These are phyloP conservation scores for Exserohilum rostratum DNA, from an alignment of 2,329 filamentous ascomycete species.

Conservation along the genomic window DNA sequence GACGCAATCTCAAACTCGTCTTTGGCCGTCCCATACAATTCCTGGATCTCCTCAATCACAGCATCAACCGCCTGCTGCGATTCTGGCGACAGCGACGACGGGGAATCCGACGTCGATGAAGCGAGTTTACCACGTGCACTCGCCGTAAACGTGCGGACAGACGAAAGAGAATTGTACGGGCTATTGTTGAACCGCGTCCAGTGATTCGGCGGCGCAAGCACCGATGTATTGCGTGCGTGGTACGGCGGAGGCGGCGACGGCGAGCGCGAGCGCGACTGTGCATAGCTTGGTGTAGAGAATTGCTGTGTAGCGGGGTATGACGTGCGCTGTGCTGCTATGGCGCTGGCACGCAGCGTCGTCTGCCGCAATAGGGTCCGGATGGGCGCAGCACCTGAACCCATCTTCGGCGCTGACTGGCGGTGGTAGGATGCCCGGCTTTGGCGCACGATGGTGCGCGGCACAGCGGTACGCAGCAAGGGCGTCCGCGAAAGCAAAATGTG, in stretches of 20 bases:
- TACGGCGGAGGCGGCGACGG: conserved; percentile 35
- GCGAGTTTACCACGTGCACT: conserved; percentile 13
- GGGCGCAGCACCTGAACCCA: conserved; percentile 31
- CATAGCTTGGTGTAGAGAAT: conserved; percentile 17
- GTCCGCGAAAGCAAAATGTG: conserved; percentile 20
- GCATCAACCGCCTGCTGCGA: conserved; percentile 33
- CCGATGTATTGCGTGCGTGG: conserved; percentile 30
- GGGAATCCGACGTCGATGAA: conserved; percentile 3
- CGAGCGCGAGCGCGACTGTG: conserved; percentile 27
- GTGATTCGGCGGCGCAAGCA: conserved; percentile 31
- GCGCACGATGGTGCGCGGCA: conserved; percentile 15
- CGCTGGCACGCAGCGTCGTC: conserved; percentile 33
- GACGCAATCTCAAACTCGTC: conserved; percentile 58
- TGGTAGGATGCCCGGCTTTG: conserved; percentile 19
- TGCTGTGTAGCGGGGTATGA: conserved; percentile 29
- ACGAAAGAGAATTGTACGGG: conserved; percentile 35
- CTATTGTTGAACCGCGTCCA: conserved; percentile 44
- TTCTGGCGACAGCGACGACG: conserved; percentile 25
- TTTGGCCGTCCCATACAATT: conserved; percentile 48
- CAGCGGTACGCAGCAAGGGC: conserved; percentile 15
- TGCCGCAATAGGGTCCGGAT: conserved; percentile 40
- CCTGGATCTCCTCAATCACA: conserved; percentile 43
- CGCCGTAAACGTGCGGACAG: conserved; percentile 40
- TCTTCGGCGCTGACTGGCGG: conserved; percentile 25
- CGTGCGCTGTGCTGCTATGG: conserved; percentile 29